Evolutionary conservation across 352 stramenopile species (phyloP).

Genomic region (Aphanomyces astaci): DNA sequence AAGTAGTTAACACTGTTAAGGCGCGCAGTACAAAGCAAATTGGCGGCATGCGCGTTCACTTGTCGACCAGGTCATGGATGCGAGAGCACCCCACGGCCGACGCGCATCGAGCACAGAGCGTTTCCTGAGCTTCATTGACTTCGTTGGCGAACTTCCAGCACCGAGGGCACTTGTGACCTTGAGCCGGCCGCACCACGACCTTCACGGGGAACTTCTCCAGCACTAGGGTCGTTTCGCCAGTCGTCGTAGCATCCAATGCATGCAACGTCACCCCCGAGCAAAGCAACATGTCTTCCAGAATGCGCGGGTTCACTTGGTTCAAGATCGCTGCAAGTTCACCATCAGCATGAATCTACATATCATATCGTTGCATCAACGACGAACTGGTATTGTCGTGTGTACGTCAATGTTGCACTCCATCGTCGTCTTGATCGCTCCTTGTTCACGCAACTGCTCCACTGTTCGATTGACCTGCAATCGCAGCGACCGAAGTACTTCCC

Average conservation of each 20-base stretch:
- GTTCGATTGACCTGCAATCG: constrained; percentile 75
- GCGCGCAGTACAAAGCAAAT: too few relatives aligned
- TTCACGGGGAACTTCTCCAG: constrained; percentile 40
- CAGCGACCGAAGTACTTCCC: constrained; percentile 82
- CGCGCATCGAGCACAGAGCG: constrained; percentile 10
- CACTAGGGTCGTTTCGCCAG: constrained; percentile 30
- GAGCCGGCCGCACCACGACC: constrained; percentile 48
- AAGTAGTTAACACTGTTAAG: too few relatives aligned
- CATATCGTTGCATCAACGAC: constrained; percentile 44
- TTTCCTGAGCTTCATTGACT: constrained; percentile 7
- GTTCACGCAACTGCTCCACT: constrained; percentile 59
- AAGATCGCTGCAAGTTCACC: constrained; percentile 37
- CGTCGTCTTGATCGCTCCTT: constrained; percentile 49
- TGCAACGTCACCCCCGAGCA: constrained; percentile 55
- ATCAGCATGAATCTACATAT: constrained; percentile 25
- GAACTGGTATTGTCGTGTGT: constrained; percentile 57
- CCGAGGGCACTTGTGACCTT: constrained; percentile 78
- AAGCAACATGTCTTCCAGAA: constrained; percentile 60
- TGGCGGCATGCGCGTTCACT: too few relatives aligned
- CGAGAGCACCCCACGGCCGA: neutral
- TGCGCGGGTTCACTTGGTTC: constrained; percentile 6
- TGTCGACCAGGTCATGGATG: neutral
- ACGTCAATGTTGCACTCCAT: constrained; percentile 71
- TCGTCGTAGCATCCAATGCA: constrained; percentile 28
- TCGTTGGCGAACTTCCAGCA: constrained; percentile 75